Evolutionary conservation across 192 early-diverging fungal species (phyloP).

Genomic region (Coemansia sp.): DNA sequence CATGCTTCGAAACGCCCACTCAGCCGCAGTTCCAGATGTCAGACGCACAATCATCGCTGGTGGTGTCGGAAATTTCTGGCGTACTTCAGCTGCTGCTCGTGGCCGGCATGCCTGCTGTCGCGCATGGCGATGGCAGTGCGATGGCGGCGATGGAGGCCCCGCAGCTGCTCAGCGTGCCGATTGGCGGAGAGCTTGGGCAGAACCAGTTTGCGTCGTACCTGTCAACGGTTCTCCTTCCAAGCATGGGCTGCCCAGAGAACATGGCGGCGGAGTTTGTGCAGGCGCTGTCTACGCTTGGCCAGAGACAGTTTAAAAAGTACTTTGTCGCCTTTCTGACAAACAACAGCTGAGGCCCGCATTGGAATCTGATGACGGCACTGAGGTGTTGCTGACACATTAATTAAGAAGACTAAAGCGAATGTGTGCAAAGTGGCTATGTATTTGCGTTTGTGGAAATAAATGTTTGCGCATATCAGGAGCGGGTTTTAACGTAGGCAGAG

Average conservation of each 20-base stretch:
- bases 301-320: conserved; percentile 71
- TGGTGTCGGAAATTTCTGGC: conserved; percentile 57
- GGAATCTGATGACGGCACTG: not conserved
- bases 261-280: conserved; percentile 71
- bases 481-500: too few relatives aligned
- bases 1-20: conserved; percentile 81
- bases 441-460: not conserved
- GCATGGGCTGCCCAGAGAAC: conserved; percentile 61
- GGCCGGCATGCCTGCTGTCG: conserved; percentile 34
- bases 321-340: conserved; percentile 48
- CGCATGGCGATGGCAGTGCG: conserved; percentile 24
- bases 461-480: not conserved
- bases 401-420: not conserved
- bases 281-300: conserved; percentile 68
- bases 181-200: conserved; percentile 39
- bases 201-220: conserved; percentile 50
- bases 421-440: not conserved
- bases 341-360: conserved; percentile 3
- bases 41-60: conserved; percentile 76
- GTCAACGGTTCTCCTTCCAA: conserved; percentile 33
- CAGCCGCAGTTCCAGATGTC: conserved; percentile 65
- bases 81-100: conserved; percentile 54
- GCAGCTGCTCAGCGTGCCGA: conserved; percentile 32
- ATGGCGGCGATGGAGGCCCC: conserved; percentile 21
- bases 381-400: too few relatives aligned